These are phyloP conservation scores for Erythrophleum ivorense DNA, from an alignment of 331 rosid species.

Conservation along the genomic window DNA sequence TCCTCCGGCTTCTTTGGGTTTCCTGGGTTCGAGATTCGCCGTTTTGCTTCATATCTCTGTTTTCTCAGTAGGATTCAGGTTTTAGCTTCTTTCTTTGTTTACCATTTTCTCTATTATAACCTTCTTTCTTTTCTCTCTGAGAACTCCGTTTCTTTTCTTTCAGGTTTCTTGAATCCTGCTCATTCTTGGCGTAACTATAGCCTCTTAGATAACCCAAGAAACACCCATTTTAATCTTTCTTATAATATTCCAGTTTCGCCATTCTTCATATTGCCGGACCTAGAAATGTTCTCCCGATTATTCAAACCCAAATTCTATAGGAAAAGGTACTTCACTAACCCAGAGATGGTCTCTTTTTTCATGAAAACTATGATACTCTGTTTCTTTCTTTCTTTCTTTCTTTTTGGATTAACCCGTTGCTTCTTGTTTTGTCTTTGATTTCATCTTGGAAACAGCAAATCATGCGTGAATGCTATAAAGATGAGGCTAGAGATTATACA, in stretches of 20 bases:
- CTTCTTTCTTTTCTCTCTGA: conserved; percentile 19
- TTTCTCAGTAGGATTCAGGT: conserved; percentile 13
- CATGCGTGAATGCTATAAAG: conserved; percentile 49
- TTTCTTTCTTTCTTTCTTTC: background rate
- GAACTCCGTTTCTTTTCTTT: conserved; percentile 53
- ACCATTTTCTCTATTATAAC: background rate
- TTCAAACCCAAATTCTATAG: conserved; percentile 63
- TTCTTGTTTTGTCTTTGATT: conserved; percentile 31
- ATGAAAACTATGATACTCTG: background rate
- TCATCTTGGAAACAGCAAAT: conserved; percentile 53
- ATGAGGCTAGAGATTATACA: conserved; percentile 53
- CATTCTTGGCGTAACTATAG: conserved; percentile 58
- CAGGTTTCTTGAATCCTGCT: conserved; percentile 41
- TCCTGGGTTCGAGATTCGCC: background rate
- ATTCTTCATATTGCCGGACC: conserved; percentile 2
- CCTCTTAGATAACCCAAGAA: conserved; percentile 17
- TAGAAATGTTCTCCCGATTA: conserved; percentile 64
- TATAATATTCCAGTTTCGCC: background rate
- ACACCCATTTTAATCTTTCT: background rate
- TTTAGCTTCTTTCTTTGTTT: background rate
- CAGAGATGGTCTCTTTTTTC: background rate
- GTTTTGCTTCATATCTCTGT: conserved; percentile 8
- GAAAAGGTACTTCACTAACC: conserved; percentile 62
- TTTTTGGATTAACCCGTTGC: background rate
- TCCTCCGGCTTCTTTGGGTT: background rate